Evolutionary conservation across 805 yeast species (phyloP), one percentile per base, ranked within the genome.

Genomic region (Saturnispora sanitii): DNA sequence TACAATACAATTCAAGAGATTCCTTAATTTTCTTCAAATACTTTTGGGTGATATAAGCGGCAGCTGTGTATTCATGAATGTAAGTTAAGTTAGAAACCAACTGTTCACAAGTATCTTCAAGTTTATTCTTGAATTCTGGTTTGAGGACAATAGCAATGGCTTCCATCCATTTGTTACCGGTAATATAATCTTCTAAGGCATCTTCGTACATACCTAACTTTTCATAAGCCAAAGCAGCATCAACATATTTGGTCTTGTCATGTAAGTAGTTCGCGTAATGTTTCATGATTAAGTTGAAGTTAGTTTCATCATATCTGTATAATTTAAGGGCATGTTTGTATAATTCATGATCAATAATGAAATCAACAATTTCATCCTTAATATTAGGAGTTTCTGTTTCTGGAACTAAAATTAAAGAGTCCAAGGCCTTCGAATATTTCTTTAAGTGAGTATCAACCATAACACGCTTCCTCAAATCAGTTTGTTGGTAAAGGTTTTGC

Each of bases 191-290:
- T 35, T 80, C 82, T 52, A 86, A 58, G 0, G 97, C 95, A 35
- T 68, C 66, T 19, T 67, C 70, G 34, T 43, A 64, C 18, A 73
- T 62, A 2, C 70, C 73, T 35, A 90, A 65, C 53, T 72, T 69
- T 58, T 92, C 98, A 57, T 68, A 87, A 2, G 80, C 71, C 27
- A 83, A 54, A 36, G 82, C 98, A 2, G 96, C 83, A 51, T 84
- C 94, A n/a, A 55, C 58, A 53, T 72, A 82, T 35, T 71, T 64
- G 41, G 78, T 77, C 40, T 68, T 65, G 2, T 73, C 69, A 31
- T 71, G 66, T 49, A 87, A 66, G 45, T 70, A 56, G 27, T 65
- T 69, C 1, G 95, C 97, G 57, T 75, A 85, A 26, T 73, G 54
- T 4, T 57, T 58, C 52, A 82, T 67, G 4, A 87, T 70, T 6